Evolutionary conservation across 768 basidiomycete species (phyloP).

Genomic region (Boletus subcaerulescens): DNA sequence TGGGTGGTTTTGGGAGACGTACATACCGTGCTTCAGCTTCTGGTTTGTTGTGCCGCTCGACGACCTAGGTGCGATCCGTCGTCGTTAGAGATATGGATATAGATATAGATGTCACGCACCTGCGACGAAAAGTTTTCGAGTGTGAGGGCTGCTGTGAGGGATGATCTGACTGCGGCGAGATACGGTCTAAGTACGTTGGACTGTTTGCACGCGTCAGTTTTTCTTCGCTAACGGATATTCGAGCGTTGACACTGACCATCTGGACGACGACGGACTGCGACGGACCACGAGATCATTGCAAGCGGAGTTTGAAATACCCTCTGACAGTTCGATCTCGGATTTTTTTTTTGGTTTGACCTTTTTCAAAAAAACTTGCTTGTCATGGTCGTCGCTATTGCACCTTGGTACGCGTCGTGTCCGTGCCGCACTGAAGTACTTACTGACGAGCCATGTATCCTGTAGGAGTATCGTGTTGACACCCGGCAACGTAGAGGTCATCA

Average conservation of each 20-base stretch:
- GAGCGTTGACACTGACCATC: too few species aligned
- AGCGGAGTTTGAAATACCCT: conserved; percentile 45
- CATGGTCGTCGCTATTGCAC: conserved; percentile 61
- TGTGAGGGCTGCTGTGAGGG: conserved; percentile 95
- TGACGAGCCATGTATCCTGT: neutral
- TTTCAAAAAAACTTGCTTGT: conserved; percentile 14
- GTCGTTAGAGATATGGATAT: conserved; percentile 4
- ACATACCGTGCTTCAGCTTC: conserved; percentile 86
- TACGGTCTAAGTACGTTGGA: conserved; percentile 96
- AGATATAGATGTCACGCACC: conserved; percentile 3
- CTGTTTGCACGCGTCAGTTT: conserved; percentile 40
- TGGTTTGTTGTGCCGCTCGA: conserved; percentile 96
- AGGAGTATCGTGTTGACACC: conserved; percentile 66
- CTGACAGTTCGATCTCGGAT: neutral
- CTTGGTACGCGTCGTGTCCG: conserved; percentile 50
- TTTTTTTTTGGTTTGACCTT: conserved; percentile 2
- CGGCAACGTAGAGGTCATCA: conserved; percentile 53
- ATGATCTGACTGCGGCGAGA: conserved; percentile 92
- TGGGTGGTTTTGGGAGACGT: neutral
- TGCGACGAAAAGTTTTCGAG: conserved; percentile 98
- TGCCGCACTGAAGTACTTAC: neutral
- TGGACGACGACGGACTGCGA: conserved; percentile 7
- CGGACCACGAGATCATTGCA: neutral
- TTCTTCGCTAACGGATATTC: neutral
- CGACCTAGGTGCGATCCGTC: conserved; percentile 54